Conservation (phyloP, 129 eudicot genomes). For the Flaveria brownii region DNA sequence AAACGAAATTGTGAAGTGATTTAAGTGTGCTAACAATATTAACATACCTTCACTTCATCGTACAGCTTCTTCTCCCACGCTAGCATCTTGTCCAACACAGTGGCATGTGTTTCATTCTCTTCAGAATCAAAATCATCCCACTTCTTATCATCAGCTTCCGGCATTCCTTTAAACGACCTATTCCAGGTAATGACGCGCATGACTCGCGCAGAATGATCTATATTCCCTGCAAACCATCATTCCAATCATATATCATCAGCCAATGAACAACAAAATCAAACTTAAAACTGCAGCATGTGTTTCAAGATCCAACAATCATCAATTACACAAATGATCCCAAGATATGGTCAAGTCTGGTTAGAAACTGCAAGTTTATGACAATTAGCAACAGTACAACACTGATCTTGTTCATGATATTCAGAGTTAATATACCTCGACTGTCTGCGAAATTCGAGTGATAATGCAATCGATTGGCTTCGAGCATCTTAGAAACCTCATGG, state of each 20-base stretch:
- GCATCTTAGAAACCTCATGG: slow-evolving; percentile 88
- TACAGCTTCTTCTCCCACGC: slow-evolving; percentile 99
- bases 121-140: slow-evolving; percentile 88
- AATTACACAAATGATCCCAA: background rate
- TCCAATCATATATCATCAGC: slow-evolving; percentile 4
- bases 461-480: slow-evolving; percentile 91
- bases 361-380: background rate
- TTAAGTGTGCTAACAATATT: background rate
- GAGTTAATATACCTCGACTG: slow-evolving; percentile 50
- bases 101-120: slow-evolving; percentile 96
- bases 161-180: slow-evolving; percentile 79
- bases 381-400: background rate
- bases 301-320: background rate
- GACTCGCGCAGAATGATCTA: slow-evolving; percentile 94
- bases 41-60: slow-evolving; percentile 92
- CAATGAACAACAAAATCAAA: no score
- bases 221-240: slow-evolving; percentile 54
- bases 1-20: background rate
- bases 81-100: slow-evolving; percentile 93
- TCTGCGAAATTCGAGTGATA: slow-evolving; percentile 97
- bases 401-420: background rate
- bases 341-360: background rate
- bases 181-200: slow-evolving; percentile 99
- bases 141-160: slow-evolving; percentile 57
- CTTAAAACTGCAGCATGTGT: no score